Conservation (phyloP, 768 basidiomycete genomes). For the Russula emetica region DNA sequence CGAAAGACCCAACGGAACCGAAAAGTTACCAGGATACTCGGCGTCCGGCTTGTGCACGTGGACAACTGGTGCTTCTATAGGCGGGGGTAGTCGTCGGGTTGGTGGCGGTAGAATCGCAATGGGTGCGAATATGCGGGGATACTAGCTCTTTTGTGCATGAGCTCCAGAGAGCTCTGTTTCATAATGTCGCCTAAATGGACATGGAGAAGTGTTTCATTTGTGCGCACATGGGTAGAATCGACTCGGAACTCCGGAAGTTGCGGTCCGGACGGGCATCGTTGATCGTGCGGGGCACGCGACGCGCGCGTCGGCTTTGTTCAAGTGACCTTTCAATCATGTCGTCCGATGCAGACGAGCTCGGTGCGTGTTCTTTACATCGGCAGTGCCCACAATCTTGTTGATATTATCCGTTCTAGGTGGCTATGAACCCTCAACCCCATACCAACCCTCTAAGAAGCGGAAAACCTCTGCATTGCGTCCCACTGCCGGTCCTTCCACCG, state of each 20-base stretch:
- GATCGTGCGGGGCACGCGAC: conserved; percentile 3
- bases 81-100: conserved; percentile 39
- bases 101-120: conserved; percentile 37
- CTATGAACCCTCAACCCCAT: conserved; percentile 35
- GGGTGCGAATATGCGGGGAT: conserved; percentile 54
- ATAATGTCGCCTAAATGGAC: conserved; percentile 59
- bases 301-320: background rate
- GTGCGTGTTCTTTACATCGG: conserved; percentile 24
- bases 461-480: conserved; percentile 25
- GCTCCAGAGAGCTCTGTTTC: too few relatives aligned
- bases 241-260: too few relatives aligned
- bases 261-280: conserved; percentile 15
- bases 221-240: too few relatives aligned
- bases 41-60: conserved; percentile 33
- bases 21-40: conserved; percentile 43
- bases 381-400: conserved; percentile 5
- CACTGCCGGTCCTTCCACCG: conserved; percentile 27
- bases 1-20: conserved; percentile 48
- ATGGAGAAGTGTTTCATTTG: conserved; percentile 40
- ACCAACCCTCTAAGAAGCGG: conserved; percentile 28
- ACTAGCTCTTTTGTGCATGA: conserved; percentile 39
- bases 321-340: conserved; percentile 17
- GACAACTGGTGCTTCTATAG: conserved; percentile 34
- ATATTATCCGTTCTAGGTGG: conserved; percentile 22
- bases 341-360: conserved; percentile 27